phyloP scores from a whole-genome alignment of 1,284 basidiomycete species.

The Leccinum fuscescens region DNA sequence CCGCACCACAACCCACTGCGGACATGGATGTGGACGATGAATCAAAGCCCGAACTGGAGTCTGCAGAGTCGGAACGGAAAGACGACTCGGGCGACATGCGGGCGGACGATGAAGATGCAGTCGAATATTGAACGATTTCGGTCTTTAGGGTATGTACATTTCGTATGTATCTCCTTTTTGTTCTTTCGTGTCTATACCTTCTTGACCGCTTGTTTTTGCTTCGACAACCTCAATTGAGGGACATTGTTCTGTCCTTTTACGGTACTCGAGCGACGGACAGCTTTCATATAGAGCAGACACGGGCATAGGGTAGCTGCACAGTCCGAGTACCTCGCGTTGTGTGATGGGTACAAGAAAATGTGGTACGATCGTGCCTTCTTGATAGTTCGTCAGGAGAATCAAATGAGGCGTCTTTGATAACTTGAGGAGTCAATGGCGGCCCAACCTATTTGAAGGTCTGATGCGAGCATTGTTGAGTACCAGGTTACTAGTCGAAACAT shows the following conservation, averaged over 20 bases:
- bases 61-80: conserved; percentile 42
- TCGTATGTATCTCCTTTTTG: conserved; percentile 26
- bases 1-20: conserved; percentile 31
- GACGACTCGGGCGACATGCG: conserved; percentile 41
- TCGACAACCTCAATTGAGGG: conserved; percentile 13
- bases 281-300: background rate
- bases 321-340: background rate
- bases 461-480: background rate
- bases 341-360: background rate
- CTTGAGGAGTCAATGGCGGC: background rate
- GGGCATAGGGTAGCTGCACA: background rate
- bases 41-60: conserved; percentile 33
- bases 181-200: conserved; percentile 13
- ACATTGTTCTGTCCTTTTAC: background rate
- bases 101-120: conserved; percentile 59
- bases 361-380: background rate
- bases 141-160: conserved; percentile 27
- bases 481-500: no score
- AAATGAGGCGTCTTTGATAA: background rate
- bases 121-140: conserved; percentile 46
- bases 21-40: conserved; percentile 47
- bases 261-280: background rate
- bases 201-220: conserved; percentile 20
- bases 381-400: background rate
- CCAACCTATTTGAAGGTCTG: background rate